Base-by-base conservation (phyloP, 495 filamentous ascomycete species). In the Neurospora sublineolata region DNA sequence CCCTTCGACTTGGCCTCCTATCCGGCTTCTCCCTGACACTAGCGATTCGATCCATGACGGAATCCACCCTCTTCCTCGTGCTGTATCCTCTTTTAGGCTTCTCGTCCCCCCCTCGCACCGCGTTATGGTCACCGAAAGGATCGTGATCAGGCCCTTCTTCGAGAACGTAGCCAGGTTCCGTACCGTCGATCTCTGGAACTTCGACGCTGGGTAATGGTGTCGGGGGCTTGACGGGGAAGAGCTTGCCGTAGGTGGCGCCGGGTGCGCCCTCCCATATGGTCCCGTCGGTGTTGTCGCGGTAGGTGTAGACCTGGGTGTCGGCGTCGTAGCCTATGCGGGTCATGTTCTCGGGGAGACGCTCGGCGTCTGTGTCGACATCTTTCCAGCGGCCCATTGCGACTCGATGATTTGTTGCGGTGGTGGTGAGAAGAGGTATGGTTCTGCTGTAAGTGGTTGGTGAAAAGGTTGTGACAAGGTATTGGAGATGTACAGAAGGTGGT, bases 301-400 rank as follows among this genome's bases (percentile, higher is more conserved):
- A 87, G 12, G 81, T 83, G 78, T 87, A 87, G 27, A 75, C 77
- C 70, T 86, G 80, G 4, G 77, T 81, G 73, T 86, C 84, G 75
- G 84, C 85, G 74, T 87, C 86, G 77, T 87, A 87, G 74, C 82
- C 85, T 37, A 85, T 77, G 70, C 85, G 82, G 20, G 77, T 70
- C 83, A 87, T 85, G 76, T 85, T 84, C 44, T 83, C 80, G 41
- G 86, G 85, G 30, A 87, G 80, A 64, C 86, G 86, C 67, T 85
- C 78, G 23, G 83, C 83, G 73, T 87, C 86, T 68, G 81, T 77
- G 68, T 82, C 80, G 76, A 81, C 80, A 69, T 83, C 75, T 20
- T 82, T 78, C 80, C 81, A 83, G 74, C 81, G 81, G 64, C 78
- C 70, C 82, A 84, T 83, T 27, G 46, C 44, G 20, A 52, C 44